These are phyloP conservation scores for Serendipita vermifera DNA, from an alignment of 768 basidiomycete genomes.

Conservation along the genomic window DNA sequence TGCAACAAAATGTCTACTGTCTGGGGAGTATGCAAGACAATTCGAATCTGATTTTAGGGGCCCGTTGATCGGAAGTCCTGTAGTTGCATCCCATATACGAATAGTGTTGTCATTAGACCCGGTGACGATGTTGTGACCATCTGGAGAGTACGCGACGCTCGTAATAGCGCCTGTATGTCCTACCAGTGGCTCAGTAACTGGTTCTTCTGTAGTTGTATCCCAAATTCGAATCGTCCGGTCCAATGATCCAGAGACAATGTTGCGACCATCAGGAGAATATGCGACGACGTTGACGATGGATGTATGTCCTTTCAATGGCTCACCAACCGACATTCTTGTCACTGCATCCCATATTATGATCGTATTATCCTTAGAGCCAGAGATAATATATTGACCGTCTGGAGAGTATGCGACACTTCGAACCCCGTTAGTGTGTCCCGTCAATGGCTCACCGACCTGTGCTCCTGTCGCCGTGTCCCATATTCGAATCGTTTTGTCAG, in stretches of 20 bases:
- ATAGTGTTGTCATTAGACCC: too few relatives aligned
- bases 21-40: too few relatives aligned
- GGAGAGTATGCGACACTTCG: too few relatives aligned
- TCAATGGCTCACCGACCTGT: background rate
- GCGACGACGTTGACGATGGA: slow-evolving; percentile 1
- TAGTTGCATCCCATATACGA: too few relatives aligned
- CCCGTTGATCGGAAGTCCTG: too few relatives aligned
- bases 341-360: too few relatives aligned
- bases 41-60: too few relatives aligned
- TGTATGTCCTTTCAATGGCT: slow-evolving; percentile 2
- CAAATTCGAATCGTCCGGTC: slow-evolving; percentile 9
- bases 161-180: background rate
- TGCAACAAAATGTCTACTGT: background rate
- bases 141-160: too few relatives aligned
- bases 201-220: background rate
- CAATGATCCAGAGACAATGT: slow-evolving; percentile 7
- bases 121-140: too few relatives aligned
- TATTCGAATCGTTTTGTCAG: slow-evolving; percentile 7
- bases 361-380: too few relatives aligned
- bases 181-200: background rate
- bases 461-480: background rate
- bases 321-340: too few relatives aligned
- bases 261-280: background rate
- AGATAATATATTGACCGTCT: too few relatives aligned
- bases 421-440: background rate